These are phyloP conservation scores for Metschnikowia shivogae DNA, from an alignment of 805 yeast genomes.

Conservation along the genomic window DNA sequence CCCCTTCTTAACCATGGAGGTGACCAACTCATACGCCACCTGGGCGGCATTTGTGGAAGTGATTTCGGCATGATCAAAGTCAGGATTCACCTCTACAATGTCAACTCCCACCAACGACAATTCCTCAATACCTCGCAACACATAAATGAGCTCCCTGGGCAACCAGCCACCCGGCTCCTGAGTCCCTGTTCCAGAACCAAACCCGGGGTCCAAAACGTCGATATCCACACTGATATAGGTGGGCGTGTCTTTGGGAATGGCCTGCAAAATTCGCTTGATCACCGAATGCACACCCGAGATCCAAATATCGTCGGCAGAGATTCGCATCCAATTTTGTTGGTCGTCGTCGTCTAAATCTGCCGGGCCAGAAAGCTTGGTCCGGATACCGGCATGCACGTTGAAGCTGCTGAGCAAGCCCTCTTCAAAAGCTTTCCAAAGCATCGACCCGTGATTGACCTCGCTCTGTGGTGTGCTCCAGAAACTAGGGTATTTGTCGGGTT, in stretches of 20 bases:
- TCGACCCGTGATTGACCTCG: constrained; percentile 76
- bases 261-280: constrained; percentile 45
- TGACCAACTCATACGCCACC: constrained; percentile 63
- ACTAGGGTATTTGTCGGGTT: constrained; percentile 65
- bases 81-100: constrained; percentile 59
- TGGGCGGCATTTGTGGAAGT: constrained; percentile 71
- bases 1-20: constrained; percentile 70
- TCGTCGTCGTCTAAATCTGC: constrained; percentile 61
- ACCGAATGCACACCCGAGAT: constrained; percentile 59
- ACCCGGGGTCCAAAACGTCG: constrained; percentile 57
- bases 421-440: constrained; percentile 76
- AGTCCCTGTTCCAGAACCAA: constrained; percentile 57
- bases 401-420: constrained; percentile 60
- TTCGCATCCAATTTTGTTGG: constrained; percentile 62
- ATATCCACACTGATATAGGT: constrained; percentile 78
- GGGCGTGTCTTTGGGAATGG: constrained; percentile 61
- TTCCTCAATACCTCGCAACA: constrained; percentile 42
- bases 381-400: constrained; percentile 71
- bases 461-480: constrained; percentile 55
- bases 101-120: constrained; percentile 53
- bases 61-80: constrained; percentile 60
- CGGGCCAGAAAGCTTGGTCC: constrained; percentile 66
- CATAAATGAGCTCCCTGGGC: constrained; percentile 50
- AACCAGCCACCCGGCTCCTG: constrained; percentile 58
- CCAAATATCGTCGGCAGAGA: constrained; percentile 73